A percentile compares a stretch with the other conserved stretches of the same genome.
These are phyloP conservation scores for Fusarium veterinarium DNA, from an alignment of 2,329 filamentous ascomycete genomes.

Conservation along the genomic window DNA sequence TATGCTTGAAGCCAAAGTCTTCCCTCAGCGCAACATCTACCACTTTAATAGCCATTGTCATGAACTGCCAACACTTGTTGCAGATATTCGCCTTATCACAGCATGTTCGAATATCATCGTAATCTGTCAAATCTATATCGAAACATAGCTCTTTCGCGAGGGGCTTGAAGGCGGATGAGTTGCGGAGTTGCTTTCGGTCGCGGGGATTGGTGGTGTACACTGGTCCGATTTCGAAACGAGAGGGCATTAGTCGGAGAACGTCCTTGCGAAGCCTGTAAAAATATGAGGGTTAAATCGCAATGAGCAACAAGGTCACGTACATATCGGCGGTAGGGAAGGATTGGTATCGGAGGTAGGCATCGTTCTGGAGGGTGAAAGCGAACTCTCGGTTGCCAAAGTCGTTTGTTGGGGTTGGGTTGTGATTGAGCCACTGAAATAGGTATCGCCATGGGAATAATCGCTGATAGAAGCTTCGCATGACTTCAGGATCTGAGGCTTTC, in stretches of 20 bases:
- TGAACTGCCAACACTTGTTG: constrained; percentile 94
- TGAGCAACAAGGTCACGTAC: constrained; percentile 48
- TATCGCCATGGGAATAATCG: constrained; percentile 94
- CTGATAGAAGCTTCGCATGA: constrained; percentile 95
- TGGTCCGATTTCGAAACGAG: constrained; percentile 98
- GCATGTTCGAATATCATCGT: constrained; percentile 96
- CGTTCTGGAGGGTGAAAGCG: constrained; percentile 92
- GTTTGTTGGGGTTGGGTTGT: constrained; percentile 83
- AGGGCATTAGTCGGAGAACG: constrained; percentile 86
- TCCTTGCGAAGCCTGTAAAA: constrained; percentile 82
- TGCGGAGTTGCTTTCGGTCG: constrained; percentile 88
- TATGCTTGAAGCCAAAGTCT: constrained; percentile 96
- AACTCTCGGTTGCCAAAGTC: constrained; percentile 97
- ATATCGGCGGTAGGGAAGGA: constrained; percentile 67
- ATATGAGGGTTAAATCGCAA: not conserved
- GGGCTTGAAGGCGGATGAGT: constrained; percentile 84
- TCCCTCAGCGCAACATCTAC: constrained; percentile 87
- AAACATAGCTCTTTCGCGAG: constrained; percentile 95
- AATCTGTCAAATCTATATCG: constrained; percentile 99
- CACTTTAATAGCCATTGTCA: constrained; percentile 97
- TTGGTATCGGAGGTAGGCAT: constrained; percentile 93
- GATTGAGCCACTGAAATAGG: constrained; percentile 98
- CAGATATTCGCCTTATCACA: constrained; percentile 95
- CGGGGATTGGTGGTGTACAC: constrained; percentile 94
- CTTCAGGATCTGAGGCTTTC: constrained; percentile 77